Conservation (phyloP, 2,329 filamentous ascomycete genomes). For the Diaporthe ilicicola region DNA sequence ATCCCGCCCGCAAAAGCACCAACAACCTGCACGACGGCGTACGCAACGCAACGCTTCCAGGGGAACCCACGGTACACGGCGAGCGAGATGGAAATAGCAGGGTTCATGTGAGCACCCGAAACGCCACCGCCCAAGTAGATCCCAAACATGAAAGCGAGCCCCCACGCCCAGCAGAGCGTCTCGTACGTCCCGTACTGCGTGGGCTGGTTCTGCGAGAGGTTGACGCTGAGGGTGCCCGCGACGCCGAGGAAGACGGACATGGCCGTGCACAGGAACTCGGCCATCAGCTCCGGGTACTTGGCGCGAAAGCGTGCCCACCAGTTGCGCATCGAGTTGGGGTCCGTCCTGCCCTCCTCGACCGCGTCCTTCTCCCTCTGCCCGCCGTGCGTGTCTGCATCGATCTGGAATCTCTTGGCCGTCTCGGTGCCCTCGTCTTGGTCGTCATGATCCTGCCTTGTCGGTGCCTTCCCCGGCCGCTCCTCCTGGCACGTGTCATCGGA, state of each 20-base stretch:
- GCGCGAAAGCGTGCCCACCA: constrained; percentile 42
- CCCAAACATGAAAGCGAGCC: constrained; percentile 43
- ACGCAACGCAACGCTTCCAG: constrained; percentile 43
- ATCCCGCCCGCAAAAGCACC: constrained; percentile 42
- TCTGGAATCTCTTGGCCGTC: constrained; percentile 35
- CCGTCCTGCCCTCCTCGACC: constrained; percentile 34
- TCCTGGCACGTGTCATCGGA: not conserved
- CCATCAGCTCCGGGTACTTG: constrained; percentile 41
- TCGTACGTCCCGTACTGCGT: constrained; percentile 40
- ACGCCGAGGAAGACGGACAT: constrained; percentile 41
- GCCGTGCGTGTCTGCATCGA: constrained; percentile 38
- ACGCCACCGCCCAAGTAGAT: constrained; percentile 42
- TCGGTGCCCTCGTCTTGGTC: constrained; percentile 32
- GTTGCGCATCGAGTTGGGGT: constrained; percentile 39
- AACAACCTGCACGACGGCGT: constrained; percentile 43
- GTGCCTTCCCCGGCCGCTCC: not conserved
- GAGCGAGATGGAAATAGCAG: constrained; percentile 46
- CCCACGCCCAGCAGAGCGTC: constrained; percentile 43
- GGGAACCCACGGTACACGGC: constrained; percentile 48
- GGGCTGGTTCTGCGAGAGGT: constrained; percentile 38
- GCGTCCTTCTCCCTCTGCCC: constrained; percentile 36
- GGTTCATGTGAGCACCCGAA: constrained; percentile 45
- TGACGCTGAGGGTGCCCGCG: constrained; percentile 39
- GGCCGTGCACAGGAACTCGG: constrained; percentile 40
- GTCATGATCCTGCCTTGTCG: constrained; percentile 24